Evolutionary conservation across 2,329 filamentous ascomycete genomes (phyloP).

Genomic region (Aspergillus melleus): DNA sequence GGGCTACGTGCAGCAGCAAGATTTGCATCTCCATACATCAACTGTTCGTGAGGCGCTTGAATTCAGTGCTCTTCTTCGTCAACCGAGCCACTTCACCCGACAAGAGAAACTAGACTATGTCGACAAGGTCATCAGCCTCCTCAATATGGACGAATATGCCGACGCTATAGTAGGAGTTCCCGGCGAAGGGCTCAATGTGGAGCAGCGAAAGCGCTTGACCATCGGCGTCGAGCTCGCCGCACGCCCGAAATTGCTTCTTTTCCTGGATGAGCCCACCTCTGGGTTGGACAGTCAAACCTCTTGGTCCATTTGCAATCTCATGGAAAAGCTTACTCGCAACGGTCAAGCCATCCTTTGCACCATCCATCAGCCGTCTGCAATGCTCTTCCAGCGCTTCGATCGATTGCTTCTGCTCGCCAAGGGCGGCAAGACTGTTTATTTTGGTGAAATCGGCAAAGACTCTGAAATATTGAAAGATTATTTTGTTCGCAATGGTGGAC

Average conservation of each 20-base stretch:
- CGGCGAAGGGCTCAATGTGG: constrained; percentile 68
- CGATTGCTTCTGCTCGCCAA: constrained; percentile 60
- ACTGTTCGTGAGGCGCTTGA: constrained; percentile 82
- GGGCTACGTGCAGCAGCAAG: constrained; percentile 61
- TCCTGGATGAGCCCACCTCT: constrained; percentile 89
- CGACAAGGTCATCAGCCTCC: constrained; percentile 79
- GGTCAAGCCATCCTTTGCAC: constrained; percentile 90
- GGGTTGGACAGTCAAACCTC: constrained; percentile 88
- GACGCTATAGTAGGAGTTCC: constrained; percentile 85
- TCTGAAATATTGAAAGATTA: constrained; percentile 57
- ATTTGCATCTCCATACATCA: constrained; percentile 75
- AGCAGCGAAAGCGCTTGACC: constrained; percentile 70
- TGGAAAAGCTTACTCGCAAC: constrained; percentile 81
- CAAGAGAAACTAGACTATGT: constrained; percentile 81
- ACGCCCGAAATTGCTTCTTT: constrained; percentile 80
- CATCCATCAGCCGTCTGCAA: constrained; percentile 88
- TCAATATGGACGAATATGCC: constrained; percentile 84
- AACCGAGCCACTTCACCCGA: constrained; percentile 67
- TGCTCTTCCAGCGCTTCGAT: constrained; percentile 82
- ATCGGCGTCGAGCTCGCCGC: constrained; percentile 93
- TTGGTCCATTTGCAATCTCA: constrained; percentile 79
- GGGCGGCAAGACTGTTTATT: constrained; percentile 65
- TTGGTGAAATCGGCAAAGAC: constrained; percentile 61
- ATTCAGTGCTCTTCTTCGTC: constrained; percentile 79
- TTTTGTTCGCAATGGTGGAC: constrained; percentile 61